Evolutionary conservation across 163 green algal genomes (phyloP), one percentile per base, ranked within the genome.

Genomic region (Trebouxia gelatinosa): DNA sequence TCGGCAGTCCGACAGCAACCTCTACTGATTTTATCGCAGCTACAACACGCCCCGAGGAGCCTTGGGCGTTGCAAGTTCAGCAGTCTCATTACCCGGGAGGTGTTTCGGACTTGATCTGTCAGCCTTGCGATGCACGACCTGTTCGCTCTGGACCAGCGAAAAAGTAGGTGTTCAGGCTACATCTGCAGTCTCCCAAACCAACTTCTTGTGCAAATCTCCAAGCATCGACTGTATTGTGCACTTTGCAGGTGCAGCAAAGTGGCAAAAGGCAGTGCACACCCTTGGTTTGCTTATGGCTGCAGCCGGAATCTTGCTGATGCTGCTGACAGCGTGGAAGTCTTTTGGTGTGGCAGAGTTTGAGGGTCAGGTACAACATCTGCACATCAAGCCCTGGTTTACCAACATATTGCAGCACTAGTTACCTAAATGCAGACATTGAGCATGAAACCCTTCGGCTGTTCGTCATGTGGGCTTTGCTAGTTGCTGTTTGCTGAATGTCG

Each of bases 311-410:
- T 23, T 72, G 50, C 35, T 72, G 6, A 72, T 72, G 64, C 37
- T 72, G 1, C 2, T 72, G 64, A 72, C 64, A 72, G 35, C 35
- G 17, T 35, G 32, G 35, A 72, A 51, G 1, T 51, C 64, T 34
- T 72, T 72, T 72, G 64, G 64, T 29, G 64, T 37, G 21, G 64
- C 64, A 51, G 64, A 72, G 26, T 5, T 72, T 19, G 35, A 54
- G 32, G 64, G 64, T 72, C 64, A 72, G 64, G 64, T 72, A 51
- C 21, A 34, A 29, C 17, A 21, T 29, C 51, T 9, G 6, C 13
- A 26, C 51, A 23, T 54, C 43, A 54, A 13, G 43, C 43, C 11
- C 43, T 54, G n/a, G n/a, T 13, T 54, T 13, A 54, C 13, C 43
- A 54, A 23, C 13, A 13, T 13, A 54, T 23, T 23, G 43, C 9